Evolutionary conservation across 148 eudicot species (phyloP), one percentile per base, ranked within the genome.

Genomic region (Vaccinium darrowii): DNA sequence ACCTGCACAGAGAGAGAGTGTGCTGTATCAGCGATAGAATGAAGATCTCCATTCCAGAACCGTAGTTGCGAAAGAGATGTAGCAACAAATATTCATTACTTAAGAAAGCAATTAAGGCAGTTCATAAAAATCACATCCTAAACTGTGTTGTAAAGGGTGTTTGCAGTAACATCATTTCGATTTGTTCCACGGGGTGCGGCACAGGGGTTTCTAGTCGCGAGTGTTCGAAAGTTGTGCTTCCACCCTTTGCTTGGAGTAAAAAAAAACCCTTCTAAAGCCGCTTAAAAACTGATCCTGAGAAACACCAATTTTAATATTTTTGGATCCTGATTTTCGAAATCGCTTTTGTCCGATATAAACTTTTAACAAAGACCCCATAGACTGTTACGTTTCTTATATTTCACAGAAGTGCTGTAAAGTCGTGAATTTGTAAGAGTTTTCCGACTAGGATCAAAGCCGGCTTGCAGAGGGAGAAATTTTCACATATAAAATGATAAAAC

Each of bases 1-100:
- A 92, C 92, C 93, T 92, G 88, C 80, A 81, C 30, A 39, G 15
- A 51, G 13, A 50, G 57, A 54, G 67, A 62, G 23, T 74, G 43
- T 6, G 21, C 23, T 12, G 53, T 77, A 23, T 84, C 25, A 84
- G 76, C 54, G 14, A 84, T 69, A 4, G 73, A 67, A 69, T 27
- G 25, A 69, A 30, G 43, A 12, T 69, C 74, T 13, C 18, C 19
- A 69, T 33, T 30, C 13, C 36, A 27, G 8, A 69, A 69, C 13
- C 74, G 7, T 4, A 69, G 39, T 5, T 11, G 73, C 13, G 43
- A 69, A 69, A 53, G 74, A 30, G 43, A 39, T 9, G 30, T 2
- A 30, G 5, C 39, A 13, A 27, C 13, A 30, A 27, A 25, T 69
- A 36, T 12, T 12, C 39, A 7, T 13, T 12, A 69, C 13, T 3